Percentiles rank a stretch among this genome's conserved stretches.
Conservation (phyloP, 2,329 filamentous ascomycete genomes). For the Ceratocystis destructans region DNA sequence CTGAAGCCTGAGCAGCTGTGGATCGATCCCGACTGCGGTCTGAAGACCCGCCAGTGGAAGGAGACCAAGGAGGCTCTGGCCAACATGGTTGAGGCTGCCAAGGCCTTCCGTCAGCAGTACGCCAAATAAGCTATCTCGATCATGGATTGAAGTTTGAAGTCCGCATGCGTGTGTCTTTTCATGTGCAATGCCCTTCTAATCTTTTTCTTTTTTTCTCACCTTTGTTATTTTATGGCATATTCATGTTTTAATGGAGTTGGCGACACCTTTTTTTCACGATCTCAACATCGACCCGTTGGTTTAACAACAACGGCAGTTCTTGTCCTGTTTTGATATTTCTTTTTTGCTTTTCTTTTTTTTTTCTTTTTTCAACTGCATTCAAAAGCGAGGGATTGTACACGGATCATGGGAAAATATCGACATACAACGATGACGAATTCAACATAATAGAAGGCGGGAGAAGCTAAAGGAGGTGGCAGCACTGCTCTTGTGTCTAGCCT, state of each 20-base stretch:
- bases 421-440: constrained; percentile 20
- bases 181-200: not conserved
- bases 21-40: constrained; percentile 98
- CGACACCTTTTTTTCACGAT: constrained; percentile 32
- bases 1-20: constrained; percentile 98
- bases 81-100: constrained; percentile 98
- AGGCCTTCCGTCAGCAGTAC: constrained; percentile 88
- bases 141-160: constrained; percentile 4
- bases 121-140: constrained; percentile 37
- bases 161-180: constrained; percentile 5
- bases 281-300: constrained; percentile 37
- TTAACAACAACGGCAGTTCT: constrained; percentile 18
- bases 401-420: constrained; percentile 21
- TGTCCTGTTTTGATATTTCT: constrained; percentile 19
- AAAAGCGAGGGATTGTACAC: constrained; percentile 18
- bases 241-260: constrained; percentile 20
- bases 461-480: not conserved
- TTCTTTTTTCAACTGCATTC: constrained; percentile 18
- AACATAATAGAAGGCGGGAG: constrained; percentile 21
- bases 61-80: constrained; percentile 92
- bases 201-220: constrained; percentile 21
- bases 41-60: constrained; percentile 97
- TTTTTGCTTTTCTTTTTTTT: constrained; percentile 19
- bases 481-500: not conserved
- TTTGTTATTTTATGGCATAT: constrained; percentile 23